Evolutionary conservation across 345 rosid species (phyloP).

Genomic region (Murraya koenigii): DNA sequence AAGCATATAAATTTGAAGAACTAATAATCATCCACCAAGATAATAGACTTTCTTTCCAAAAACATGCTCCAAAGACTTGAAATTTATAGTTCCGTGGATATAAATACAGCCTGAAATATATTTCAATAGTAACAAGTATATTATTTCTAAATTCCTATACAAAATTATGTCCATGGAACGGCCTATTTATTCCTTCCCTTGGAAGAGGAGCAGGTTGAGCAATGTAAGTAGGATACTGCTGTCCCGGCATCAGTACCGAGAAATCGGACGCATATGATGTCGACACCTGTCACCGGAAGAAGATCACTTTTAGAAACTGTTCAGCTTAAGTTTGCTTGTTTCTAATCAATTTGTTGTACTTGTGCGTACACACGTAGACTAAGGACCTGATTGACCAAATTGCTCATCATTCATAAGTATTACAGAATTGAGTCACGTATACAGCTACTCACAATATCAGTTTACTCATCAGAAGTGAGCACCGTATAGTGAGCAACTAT

Average conservation of each 20-base stretch:
- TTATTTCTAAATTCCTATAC: constrained; percentile 22
- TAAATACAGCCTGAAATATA: constrained; percentile 12
- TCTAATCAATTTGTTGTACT: no score
- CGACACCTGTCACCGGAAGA: constrained; percentile 32
- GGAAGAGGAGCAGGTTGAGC: constrained; percentile 92
- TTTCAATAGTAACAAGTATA: background rate
- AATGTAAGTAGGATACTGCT: constrained; percentile 64
- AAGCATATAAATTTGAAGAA: background rate
- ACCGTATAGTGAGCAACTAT: no score
- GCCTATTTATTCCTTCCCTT: constrained; percentile 70
- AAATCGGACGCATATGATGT: constrained; percentile 49
- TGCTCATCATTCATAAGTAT: no score
- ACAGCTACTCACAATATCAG: no score
- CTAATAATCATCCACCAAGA: background rate
- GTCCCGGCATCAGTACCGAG: constrained; percentile 90
- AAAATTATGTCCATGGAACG: constrained; percentile 47
- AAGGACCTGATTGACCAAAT: no score
- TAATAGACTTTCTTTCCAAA: background rate
- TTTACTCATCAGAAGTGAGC: no score
- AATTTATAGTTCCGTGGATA: constrained; percentile 6
- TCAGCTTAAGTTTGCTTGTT: no score
- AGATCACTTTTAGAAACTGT: background rate
- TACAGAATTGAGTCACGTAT: no score
- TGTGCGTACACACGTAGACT: no score
- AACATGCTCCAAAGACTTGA: background rate